A percentile compares a stretch with the other conserved stretches of the same genome.
These are phyloP conservation scores for Pelagophyceae sp. DNA, from an alignment of 352 stramenopile species.

Conservation along the genomic window DNA sequence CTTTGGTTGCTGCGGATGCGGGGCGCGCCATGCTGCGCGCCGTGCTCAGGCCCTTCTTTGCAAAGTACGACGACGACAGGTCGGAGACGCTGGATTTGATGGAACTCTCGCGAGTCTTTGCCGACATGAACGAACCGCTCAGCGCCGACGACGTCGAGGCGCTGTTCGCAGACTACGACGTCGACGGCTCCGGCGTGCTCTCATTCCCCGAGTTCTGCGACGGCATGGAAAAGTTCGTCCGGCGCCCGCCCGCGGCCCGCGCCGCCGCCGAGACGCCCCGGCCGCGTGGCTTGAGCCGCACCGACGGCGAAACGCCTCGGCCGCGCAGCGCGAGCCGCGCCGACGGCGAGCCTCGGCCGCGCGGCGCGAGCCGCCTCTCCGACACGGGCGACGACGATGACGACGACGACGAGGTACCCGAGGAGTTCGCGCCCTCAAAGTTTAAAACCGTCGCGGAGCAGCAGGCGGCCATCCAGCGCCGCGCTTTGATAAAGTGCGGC, in stretches of 20 bases:
- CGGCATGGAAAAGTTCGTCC: conserved; percentile 68
- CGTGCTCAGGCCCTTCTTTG: conserved; percentile 82
- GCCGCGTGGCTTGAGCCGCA: too few relatives aligned
- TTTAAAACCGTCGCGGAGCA: conserved; percentile 85
- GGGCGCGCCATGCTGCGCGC: conserved; percentile 58
- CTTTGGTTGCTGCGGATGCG: too few relatives aligned
- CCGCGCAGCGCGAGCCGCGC: too few relatives aligned
- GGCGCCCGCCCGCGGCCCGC: too few relatives aligned
- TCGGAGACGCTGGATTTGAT: conserved; percentile 73
- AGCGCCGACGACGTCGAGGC: conserved; percentile 57
- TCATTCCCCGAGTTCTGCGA: conserved; percentile 87
- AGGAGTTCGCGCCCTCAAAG: conserved; percentile 83
- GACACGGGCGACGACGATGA: conserved; percentile 37
- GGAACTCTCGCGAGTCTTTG: conserved; percentile 82
- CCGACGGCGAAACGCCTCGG: not conserved
- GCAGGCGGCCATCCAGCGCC: conserved; percentile 85
- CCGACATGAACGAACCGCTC: conserved; percentile 81
- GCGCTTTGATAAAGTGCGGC: conserved; percentile 81
- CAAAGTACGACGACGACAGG: conserved; percentile 78
- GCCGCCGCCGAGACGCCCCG: not conserved
- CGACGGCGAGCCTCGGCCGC: not conserved
- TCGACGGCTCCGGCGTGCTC: conserved; percentile 75
- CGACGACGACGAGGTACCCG: conserved; percentile 80
- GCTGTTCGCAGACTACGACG: conserved; percentile 77
- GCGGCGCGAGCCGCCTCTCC: not conserved